A percentile compares a stretch with the other conserved stretches of the same genome.
phyloP scores from a whole-genome alignment of 805 yeast genomes.

The Candida germanica region DNA sequence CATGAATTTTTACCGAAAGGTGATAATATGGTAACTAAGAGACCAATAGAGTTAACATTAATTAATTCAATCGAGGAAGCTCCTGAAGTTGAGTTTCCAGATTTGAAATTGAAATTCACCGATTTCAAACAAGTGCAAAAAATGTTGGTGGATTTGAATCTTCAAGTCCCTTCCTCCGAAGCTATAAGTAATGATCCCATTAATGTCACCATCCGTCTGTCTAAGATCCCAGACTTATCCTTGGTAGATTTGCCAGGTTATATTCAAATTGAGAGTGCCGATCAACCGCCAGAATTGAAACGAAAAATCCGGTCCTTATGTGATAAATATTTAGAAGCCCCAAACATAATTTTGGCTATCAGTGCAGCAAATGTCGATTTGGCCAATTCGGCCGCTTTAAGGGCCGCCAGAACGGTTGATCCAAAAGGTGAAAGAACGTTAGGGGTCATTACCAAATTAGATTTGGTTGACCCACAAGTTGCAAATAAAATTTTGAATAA shows the following conservation, averaged over 20 bases:
- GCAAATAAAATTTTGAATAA: conserved; percentile 72
- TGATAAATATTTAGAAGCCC: conserved; percentile 80
- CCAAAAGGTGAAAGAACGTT: conserved; percentile 94
- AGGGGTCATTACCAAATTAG: conserved; percentile 94
- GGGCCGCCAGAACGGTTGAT: conserved; percentile 86
- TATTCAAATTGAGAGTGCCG: conserved; percentile 94
- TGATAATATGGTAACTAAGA: conserved; percentile 94
- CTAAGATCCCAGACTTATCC: conserved; percentile 84
- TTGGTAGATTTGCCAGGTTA: conserved; percentile 96
- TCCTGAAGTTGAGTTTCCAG: conserved; percentile 84
- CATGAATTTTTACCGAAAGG: conserved; percentile 97
- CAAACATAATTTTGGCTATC: conserved; percentile 92
- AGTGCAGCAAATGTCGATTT: conserved; percentile 97
- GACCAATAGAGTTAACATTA: conserved; percentile 93
- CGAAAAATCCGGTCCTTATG: conserved; percentile 76
- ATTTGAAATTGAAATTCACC: conserved; percentile 75
- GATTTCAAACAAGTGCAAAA: conserved; percentile 88
- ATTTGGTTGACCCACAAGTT: conserved; percentile 72
- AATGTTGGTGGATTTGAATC: conserved; percentile 80
- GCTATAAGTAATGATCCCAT: conserved; percentile 93
- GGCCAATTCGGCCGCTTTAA: conserved; percentile 91
- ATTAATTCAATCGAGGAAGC: conserved; percentile 75
- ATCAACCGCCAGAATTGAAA: conserved; percentile 85
- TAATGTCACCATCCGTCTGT: conserved; percentile 85
- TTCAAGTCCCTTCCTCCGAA: conserved; percentile 85